Evolutionary conservation across 1,139 yeast species (phyloP).

Genomic region (Lodderomyces beijingensis): DNA sequence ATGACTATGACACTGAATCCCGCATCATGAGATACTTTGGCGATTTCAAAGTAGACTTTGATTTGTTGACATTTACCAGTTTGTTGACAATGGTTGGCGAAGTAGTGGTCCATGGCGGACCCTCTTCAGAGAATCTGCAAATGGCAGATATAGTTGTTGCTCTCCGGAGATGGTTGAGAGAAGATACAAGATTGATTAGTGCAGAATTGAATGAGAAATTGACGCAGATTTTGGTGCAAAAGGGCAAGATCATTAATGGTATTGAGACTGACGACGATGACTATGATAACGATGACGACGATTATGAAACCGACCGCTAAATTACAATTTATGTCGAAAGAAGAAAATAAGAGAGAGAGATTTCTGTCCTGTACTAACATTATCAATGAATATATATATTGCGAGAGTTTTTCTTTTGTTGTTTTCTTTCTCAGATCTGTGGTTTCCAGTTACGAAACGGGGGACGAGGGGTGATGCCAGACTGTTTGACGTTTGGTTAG

Average conservation of each 20-base stretch:
- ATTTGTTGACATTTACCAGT: slow-evolving; percentile 31
- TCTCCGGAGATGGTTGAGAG: slow-evolving; percentile 31
- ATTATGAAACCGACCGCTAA: not conserved
- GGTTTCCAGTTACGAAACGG: no score
- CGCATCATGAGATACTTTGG: slow-evolving; percentile 26
- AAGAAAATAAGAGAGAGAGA: no score
- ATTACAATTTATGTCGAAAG: no score
- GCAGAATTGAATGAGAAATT: slow-evolving; percentile 14
- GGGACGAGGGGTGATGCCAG: no score
- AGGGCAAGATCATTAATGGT: slow-evolving; percentile 34
- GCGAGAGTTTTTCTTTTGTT: no score
- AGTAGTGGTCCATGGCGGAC: slow-evolving; percentile 21
- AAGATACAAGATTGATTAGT: slow-evolving; percentile 6
- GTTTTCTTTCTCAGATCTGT: no score
- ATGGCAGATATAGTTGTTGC: slow-evolving; percentile 29
- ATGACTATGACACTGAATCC: slow-evolving; percentile 17
- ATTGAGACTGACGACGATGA: slow-evolving; percentile 19
- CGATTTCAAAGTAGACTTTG: slow-evolving; percentile 11
- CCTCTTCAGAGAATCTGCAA: slow-evolving; percentile 18
- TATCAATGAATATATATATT: no score
- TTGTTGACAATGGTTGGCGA: slow-evolving; percentile 24
- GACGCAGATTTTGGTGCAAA: slow-evolving; percentile 28
- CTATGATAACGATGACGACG: slow-evolving; percentile 10
- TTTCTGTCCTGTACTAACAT: no score
- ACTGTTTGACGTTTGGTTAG: no score